Conservation (phyloP, 345 rosid genomes). For the Eucalyptus pauciflora region DNA sequence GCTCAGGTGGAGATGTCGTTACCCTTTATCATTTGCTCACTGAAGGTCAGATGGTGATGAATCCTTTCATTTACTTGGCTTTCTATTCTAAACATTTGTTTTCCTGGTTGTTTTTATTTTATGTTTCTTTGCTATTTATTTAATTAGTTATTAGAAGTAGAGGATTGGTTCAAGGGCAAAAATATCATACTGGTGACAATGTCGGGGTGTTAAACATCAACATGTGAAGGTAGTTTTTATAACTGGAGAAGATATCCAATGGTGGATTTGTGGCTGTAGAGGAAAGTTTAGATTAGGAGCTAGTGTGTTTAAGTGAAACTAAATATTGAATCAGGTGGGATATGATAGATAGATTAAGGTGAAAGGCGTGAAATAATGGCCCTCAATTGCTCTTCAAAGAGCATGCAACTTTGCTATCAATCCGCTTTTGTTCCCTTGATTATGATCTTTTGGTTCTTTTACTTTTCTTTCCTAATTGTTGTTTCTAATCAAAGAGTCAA, state of each 20-base stretch:
- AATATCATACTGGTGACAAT: rapidly evolving
- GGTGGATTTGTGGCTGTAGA: not conserved
- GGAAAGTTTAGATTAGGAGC: rapidly evolving
- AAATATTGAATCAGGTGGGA: not conserved
- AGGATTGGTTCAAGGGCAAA: not conserved
- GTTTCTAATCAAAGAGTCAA: not conserved
- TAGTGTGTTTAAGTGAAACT: not conserved
- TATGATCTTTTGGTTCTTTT: not conserved
- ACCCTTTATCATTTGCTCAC: conserved; percentile 38
- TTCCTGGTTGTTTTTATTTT: rapidly evolving
- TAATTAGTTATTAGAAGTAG: not conserved
- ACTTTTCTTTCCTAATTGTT: not conserved
- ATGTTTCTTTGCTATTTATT: rapidly evolving
- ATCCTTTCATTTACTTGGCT: not conserved
- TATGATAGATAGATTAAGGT: not conserved
- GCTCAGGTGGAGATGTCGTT: conserved; percentile 71
- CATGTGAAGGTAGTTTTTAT: too few species aligned
- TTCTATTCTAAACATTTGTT: not conserved
- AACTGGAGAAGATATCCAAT: rapidly evolving
- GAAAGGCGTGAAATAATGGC: not conserved
- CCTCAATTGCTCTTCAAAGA: too few species aligned
- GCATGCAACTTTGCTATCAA: too few species aligned
- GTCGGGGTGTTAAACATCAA: too few species aligned
- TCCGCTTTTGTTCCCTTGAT: not conserved
- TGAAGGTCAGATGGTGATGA: conserved; percentile 32